Evolutionary conservation across 1,284 basidiomycete species (phyloP), one percentile per base, ranked within the genome.

Genomic region (Ceratobasidium sp.): DNA sequence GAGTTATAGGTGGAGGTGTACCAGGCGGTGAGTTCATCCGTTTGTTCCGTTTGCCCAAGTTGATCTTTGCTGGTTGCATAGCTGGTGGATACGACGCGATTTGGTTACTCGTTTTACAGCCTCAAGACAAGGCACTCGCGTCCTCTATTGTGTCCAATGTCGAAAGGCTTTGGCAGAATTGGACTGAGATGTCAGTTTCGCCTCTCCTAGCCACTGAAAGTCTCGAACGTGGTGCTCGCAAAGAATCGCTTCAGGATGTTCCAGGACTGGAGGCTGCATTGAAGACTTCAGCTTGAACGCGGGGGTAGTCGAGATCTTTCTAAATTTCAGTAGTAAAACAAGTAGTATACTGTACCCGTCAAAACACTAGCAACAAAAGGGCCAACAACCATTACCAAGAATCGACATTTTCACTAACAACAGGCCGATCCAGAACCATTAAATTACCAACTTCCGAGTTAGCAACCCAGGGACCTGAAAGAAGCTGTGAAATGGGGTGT

Each of bases 1-100:
- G 96, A 47, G 88, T 98, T 2, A 82, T 99, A 36, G 95, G 93
- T 8, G 95, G 95, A 42, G 96, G 96, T 33, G 96, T 99, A 2
- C 97, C 97, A 1, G 96, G 96, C 70, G 95, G 93, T 91, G 74
- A 72, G 86, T 77, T 7, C 2, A 29, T 46, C 46, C 33, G 21
- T 33, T 11, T 29, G 19, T 14, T 14, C 16, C 42, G 16, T 41
- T 41, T 16, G 42, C 11, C 25, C 21, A 19, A 44, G 8, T 5
- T 27, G 56, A 27, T 54, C 14, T 27, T 58, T 46, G 42, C n/a
- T 56, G n/a, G 5, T 29, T 42, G 19, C n/a, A 67, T 73, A 94
- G 94, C 97, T 29, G 97, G 97, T 2, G 97, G 97, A 0, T 99
- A 92, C 77, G 97, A 99, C 76, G 97, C 97, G 1, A 85, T 99